Percentiles rank a stretch among this genome's conserved stretches.
Conservation (phyloP, 2,329 filamentous ascomycete species). For the Pestalotiopsis fici region DNA sequence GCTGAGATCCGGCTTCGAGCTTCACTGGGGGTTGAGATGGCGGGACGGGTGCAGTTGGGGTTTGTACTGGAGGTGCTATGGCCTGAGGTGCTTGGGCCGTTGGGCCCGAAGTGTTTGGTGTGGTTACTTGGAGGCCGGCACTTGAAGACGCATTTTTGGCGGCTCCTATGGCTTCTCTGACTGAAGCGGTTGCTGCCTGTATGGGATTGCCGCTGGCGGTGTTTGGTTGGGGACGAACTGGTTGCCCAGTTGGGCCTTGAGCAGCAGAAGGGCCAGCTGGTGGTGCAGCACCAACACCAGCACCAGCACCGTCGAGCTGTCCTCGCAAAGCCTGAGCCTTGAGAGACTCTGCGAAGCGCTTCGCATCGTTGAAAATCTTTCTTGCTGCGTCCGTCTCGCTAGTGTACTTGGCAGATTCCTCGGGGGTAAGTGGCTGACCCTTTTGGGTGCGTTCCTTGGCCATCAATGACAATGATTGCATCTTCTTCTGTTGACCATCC, state of each 20-base stretch:
- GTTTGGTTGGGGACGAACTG: conserved; percentile 19
- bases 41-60: conserved; percentile 22
- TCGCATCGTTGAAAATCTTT: neutral
- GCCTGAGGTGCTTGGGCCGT: conserved; percentile 17
- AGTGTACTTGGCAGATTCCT: conserved; percentile 15
- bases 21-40: conserved; percentile 30
- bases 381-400: neutral
- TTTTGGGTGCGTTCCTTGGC: conserved; percentile 27
- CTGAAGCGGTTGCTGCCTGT: conserved; percentile 31
- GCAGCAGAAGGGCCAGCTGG: conserved; percentile 10
- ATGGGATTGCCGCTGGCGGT: conserved; percentile 23
- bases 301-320: conserved; percentile 12
- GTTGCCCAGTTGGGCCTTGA: conserved; percentile 16
- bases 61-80: conserved; percentile 26
- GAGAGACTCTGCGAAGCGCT: neutral
- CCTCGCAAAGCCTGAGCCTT: conserved; percentile 11
- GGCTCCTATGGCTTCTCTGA: conserved; percentile 32
- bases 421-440: conserved; percentile 16
- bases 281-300: too few relatives aligned
- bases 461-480: conserved; percentile 17
- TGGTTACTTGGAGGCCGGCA: conserved; percentile 20
- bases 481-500: conserved; percentile 21
- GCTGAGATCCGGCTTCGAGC: conserved; percentile 30
- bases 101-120: conserved; percentile 18
- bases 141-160: conserved; percentile 31